phyloP scores from a whole-genome alignment of 495 filamentous ascomycete species.

The Penicillium paxilli region DNA sequence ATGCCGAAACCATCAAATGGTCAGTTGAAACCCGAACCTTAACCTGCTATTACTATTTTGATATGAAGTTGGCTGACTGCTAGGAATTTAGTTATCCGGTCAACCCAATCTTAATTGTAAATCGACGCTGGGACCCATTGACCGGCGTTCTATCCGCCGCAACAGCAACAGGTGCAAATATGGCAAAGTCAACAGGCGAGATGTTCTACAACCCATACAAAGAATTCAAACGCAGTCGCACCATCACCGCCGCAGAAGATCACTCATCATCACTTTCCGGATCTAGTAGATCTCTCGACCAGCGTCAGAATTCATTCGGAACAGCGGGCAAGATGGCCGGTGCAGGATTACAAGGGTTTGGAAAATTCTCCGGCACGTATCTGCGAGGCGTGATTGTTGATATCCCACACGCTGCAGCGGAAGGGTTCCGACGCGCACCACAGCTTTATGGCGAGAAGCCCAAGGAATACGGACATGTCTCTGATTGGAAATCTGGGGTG shows the following conservation, averaged over 20 bases:
- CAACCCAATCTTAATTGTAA: slow-evolving; percentile 36
- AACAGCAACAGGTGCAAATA: slow-evolving; percentile 21
- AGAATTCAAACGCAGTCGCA: slow-evolving; percentile 20
- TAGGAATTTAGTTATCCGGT: slow-evolving; percentile 21
- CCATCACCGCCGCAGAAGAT: not conserved
- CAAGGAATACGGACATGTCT: slow-evolving; percentile 32
- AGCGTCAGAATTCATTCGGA: slow-evolving; percentile 1
- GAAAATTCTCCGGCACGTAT: slow-evolving; percentile 28
- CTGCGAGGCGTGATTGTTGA: slow-evolving; percentile 53
- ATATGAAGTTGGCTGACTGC: slow-evolving; percentile 3
- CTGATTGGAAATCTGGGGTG: slow-evolving; percentile 37
- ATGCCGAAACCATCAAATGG: slow-evolving; percentile 60
- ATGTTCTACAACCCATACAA: slow-evolving; percentile 37
- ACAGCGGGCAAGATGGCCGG: slow-evolving; percentile 26
- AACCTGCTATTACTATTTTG: too few relatives aligned
- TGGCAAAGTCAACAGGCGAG: slow-evolving; percentile 29
- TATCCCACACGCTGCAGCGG: slow-evolving; percentile 69
- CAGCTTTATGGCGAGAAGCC: slow-evolving; percentile 68
- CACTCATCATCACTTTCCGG: slow-evolving; percentile 5
- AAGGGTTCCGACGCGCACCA: slow-evolving; percentile 83
- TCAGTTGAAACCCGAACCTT: slow-evolving; percentile 3
- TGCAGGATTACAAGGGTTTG: slow-evolving; percentile 31
- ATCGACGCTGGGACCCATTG: slow-evolving; percentile 40
- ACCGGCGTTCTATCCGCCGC: slow-evolving; percentile 46
- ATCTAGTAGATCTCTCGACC: slow-evolving; percentile 19